Evolutionary conservation across 345 rosid species (phyloP), one percentile per base, ranked within the genome.

Genomic region (Nasturtium officinale): DNA sequence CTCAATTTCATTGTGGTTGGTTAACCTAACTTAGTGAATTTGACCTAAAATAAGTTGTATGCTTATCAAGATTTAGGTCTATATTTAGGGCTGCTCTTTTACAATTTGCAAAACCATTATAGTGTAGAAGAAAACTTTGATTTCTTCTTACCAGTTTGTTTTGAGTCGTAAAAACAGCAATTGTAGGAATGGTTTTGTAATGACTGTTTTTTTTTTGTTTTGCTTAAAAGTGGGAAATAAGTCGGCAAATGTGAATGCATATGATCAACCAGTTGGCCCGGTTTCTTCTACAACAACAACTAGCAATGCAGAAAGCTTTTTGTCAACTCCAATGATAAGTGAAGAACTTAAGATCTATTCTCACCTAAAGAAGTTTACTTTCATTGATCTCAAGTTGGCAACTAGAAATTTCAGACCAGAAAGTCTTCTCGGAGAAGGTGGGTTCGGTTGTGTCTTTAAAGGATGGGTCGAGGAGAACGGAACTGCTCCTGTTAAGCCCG

Each of bases 401-500:
- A 94, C 98, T 72, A 83, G 98, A 75, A 94, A 94, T 83, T 94
- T 94, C 80, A 91, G 95, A 84, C 97, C 94, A 0, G 98, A 94
- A 75, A 89, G 96, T 82, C 97, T 94, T 51, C 96, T 94, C 25
- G 98, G 98, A 0, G 97, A 94, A 85, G 98, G 98, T 66, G 98
- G 98, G n/a, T 94, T 94, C 81, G 98, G 98, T 66, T 91, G 97
- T 67, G 98, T 94, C 53, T 94, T 90, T 73, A 94, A 94, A 80
- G 98, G 98, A 2, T 93, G 97, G 97, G 86, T 93, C 5, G 98
- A 93, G 66, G 98, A 93, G 85, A 90, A 93, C 70, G 98, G 98
- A 71, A 94, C 98, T 77, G 97, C 97, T 71, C 92, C 97, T 3
- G 98, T 94, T 48, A 91, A 88, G 82, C 98, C 97, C 65, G 98